Conservation (phyloP, 768 basidiomycete genomes). For the Suillus fuscotomentosus region DNA sequence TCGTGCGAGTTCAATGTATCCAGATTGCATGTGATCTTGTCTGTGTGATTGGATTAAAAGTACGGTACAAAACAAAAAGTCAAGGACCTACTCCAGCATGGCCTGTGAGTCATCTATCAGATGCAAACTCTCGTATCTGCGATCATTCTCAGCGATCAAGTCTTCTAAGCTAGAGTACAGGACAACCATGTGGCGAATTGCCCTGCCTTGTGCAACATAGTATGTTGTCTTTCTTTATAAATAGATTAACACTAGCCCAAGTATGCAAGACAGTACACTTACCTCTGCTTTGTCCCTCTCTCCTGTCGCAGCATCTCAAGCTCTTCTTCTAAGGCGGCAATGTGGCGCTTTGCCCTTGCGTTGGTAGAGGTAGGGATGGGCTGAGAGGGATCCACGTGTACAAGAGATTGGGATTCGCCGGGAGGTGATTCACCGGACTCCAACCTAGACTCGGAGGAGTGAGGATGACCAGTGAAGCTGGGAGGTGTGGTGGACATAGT, state of each 20-base stretch:
- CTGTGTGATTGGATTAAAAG: background rate
- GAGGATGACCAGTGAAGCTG: too few species aligned
- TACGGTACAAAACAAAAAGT: too few species aligned
- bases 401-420: too few species aligned
- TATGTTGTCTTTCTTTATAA: background rate
- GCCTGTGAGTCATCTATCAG: too few species aligned
- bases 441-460: too few species aligned
- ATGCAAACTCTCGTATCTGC: too few species aligned
- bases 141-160: background rate
- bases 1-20: background rate
- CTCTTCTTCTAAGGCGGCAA: constrained; percentile 2
- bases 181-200: background rate
- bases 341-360: background rate
- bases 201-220: background rate
- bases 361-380: background rate
- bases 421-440: too few species aligned
- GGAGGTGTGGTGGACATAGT: too few species aligned
- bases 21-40: background rate
- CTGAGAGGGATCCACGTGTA: background rate
- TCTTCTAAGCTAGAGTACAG: background rate
- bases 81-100: background rate
- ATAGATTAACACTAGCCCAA: background rate
- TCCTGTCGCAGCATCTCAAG: background rate
- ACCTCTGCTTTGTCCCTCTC: background rate
- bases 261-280: background rate